These are phyloP conservation scores for Ceratonia siliqua DNA, from an alignment of 306 rosid species.

Conservation along the genomic window DNA sequence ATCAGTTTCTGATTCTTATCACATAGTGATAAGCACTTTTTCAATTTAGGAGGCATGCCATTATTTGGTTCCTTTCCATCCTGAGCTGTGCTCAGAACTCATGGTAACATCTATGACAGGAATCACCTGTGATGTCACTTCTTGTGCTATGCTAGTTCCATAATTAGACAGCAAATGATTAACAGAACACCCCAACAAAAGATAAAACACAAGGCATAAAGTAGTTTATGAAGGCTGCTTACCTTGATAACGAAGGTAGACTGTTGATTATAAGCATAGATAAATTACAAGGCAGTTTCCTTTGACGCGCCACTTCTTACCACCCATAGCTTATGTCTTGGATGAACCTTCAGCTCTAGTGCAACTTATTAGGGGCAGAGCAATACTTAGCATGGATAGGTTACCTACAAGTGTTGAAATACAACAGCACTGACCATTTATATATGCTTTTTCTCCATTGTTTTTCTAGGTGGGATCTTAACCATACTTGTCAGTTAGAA, in stretches of 20 bases:
- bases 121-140: not conserved
- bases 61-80: not conserved
- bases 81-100: not conserved
- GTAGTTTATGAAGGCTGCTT: constrained; percentile 3
- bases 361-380: not conserved
- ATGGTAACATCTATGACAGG: not conserved
- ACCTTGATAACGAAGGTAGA: not conserved
- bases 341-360: not conserved
- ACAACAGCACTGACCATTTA: not conserved
- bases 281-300: not conserved
- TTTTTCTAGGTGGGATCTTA: constrained; percentile 17
- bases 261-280: not conserved
- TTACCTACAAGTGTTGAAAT: not conserved
- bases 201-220: not conserved
- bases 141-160: not conserved
- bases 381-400: not conserved
- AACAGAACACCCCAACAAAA: not conserved
- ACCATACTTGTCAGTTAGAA: not conserved
- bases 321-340: not conserved
- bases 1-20: constrained; percentile 6
- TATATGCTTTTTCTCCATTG: not conserved
- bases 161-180: not conserved
- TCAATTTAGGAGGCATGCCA: not conserved
- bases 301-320: constrained; percentile 3
- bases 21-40: not conserved